These are phyloP conservation scores for Betula pendula DNA, from an alignment of 306 rosid species.

Conservation along the genomic window DNA sequence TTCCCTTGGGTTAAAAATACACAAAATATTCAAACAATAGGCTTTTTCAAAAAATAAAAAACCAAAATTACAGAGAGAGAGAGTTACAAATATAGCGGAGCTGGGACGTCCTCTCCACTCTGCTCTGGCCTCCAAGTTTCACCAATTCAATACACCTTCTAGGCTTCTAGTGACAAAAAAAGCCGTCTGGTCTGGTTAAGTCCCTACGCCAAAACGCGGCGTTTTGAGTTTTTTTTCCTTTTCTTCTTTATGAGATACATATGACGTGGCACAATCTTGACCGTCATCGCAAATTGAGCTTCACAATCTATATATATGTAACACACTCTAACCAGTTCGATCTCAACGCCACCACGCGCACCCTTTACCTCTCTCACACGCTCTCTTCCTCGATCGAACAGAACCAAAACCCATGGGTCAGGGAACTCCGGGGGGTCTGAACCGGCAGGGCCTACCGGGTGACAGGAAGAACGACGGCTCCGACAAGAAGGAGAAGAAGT, in stretches of 20 bases:
- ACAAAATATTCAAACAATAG: not conserved
- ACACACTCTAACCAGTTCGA: too few species aligned
- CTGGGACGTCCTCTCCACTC: not conserved
- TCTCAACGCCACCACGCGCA: too few species aligned
- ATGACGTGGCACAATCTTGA: not conserved
- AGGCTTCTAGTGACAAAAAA: too few species aligned
- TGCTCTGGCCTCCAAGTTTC: not conserved
- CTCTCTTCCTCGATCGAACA: not conserved
- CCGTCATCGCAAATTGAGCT: not conserved
- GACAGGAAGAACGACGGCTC: conserved; percentile 74
- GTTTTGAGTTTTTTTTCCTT: not conserved
- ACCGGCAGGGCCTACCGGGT: conserved; percentile 78
- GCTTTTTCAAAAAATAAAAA: not conserved
- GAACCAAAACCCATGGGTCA: conserved; percentile 60
- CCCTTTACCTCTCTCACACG: not conserved
- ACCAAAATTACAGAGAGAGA: not conserved
- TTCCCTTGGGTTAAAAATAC: not conserved
- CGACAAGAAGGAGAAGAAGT: conserved; percentile 91
- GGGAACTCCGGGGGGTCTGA: conserved; percentile 90
- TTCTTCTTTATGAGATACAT: not conserved
- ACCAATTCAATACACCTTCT: not conserved
- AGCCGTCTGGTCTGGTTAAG: not conserved
- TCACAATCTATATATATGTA: too few species aligned
- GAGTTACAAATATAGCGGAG: not conserved
- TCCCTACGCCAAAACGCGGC: not conserved